Conservation (phyloP, 2,329 filamentous ascomycete genomes). For the Hymenoscyphus fructigenus region DNA sequence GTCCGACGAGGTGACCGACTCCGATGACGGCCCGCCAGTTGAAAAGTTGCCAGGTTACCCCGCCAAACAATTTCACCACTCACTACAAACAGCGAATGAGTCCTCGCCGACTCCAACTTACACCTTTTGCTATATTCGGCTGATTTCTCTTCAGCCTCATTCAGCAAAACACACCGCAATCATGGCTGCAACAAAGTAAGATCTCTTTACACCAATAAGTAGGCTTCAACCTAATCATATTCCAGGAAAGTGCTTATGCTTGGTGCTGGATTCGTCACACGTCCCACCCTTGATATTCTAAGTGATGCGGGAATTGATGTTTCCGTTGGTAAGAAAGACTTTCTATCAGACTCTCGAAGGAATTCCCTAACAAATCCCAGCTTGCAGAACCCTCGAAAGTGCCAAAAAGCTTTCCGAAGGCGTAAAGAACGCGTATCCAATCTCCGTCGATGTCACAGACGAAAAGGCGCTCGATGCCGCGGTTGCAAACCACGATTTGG, state of each 20-base stretch:
- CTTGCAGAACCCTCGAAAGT: slow-evolving; percentile 76
- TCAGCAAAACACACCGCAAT: slow-evolving; percentile 15
- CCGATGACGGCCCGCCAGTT: slow-evolving; percentile 23
- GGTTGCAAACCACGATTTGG: slow-evolving; percentile 75
- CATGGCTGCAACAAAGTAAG: slow-evolving; percentile 30
- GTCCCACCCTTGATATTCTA: slow-evolving; percentile 58
- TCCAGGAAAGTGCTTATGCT: slow-evolving; percentile 46
- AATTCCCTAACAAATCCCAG: slow-evolving; percentile 41
- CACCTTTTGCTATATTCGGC: not conserved
- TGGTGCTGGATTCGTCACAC: slow-evolving; percentile 53
- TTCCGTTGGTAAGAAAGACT: slow-evolving; percentile 49
- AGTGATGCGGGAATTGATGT: slow-evolving; percentile 56
- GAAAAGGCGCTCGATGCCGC: slow-evolving; percentile 74
- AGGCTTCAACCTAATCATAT: slow-evolving; percentile 6
- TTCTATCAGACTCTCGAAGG: not conserved
- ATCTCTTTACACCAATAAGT: not conserved
- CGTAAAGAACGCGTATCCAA: slow-evolving; percentile 70
- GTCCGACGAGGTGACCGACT: not conserved
- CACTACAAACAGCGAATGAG: slow-evolving; percentile 18
- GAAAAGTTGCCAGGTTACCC: slow-evolving; percentile 26
- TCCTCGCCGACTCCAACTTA: slow-evolving; percentile 9
- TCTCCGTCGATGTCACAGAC: slow-evolving; percentile 82
- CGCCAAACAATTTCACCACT: slow-evolving; percentile 23
- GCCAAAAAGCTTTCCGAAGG: slow-evolving; percentile 74
- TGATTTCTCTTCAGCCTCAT: not conserved